A percentile compares a stretch with the other conserved stretches of the same genome.
Conservation (phyloP, 768 basidiomycete genomes). For the Tricholoma saponaceum region DNA sequence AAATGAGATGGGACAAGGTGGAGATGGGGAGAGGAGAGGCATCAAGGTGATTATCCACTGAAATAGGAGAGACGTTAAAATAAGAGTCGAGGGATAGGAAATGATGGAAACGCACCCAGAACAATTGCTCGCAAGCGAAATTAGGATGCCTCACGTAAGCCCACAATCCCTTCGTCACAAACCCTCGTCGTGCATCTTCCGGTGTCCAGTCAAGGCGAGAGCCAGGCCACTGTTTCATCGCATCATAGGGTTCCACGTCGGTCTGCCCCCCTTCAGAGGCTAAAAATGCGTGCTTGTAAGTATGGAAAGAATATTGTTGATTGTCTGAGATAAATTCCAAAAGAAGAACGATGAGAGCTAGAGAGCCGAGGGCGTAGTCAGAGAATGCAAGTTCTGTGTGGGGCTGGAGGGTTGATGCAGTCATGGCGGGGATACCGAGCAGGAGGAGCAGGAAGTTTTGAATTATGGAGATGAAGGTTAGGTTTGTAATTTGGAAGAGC, state of each 20-base stretch:
- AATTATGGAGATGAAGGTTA: conserved; percentile 70
- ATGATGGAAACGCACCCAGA: conserved; percentile 57
- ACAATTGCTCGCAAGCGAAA: conserved; percentile 84
- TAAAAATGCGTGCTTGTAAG: conserved; percentile 59
- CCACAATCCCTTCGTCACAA: conserved; percentile 84
- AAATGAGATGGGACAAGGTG: conserved; percentile 21
- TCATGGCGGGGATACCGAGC: conserved; percentile 59
- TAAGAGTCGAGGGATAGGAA: conserved; percentile 2
- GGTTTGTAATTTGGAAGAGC: conserved; percentile 42
- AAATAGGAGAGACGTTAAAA: background rate
- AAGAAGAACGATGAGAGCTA: conserved; percentile 56
- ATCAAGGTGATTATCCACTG: conserved; percentile 69
- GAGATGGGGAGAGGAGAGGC: conserved; percentile 47
- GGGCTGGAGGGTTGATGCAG: conserved; percentile 50
- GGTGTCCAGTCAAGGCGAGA: conserved; percentile 64
- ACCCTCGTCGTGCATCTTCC: conserved; percentile 73
- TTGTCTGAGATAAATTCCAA: conserved; percentile 87
- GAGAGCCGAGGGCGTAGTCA: conserved; percentile 57
- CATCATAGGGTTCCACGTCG: conserved; percentile 35
- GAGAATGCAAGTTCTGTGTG: conserved; percentile 47
- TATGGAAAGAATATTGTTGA: conserved; percentile 84
- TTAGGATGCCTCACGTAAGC: conserved; percentile 89
- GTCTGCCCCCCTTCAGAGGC: conserved; percentile 27
- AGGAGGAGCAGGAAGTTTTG: conserved; percentile 82
- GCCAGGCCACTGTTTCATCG: conserved; percentile 55